Evolutionary conservation across 208 protist species (phyloP), one percentile per base, ranked within the genome.

Genomic region (Trypanosoma grayi): DNA sequence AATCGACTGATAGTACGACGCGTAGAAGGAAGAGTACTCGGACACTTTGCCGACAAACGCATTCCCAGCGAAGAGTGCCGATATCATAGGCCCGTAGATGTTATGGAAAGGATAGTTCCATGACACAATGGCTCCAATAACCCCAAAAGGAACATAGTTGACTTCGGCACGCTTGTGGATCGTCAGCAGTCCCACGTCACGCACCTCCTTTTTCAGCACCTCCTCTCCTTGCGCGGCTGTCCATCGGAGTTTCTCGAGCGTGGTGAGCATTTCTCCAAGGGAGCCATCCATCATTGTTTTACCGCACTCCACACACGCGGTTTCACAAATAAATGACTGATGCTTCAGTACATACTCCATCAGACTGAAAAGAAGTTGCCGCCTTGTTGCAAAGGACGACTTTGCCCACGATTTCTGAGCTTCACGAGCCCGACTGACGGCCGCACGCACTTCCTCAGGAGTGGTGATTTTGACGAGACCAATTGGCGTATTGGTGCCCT

Each of bases 91-190:
- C 22, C 86, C 88, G 65, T 89, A 92, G 60, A 97, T 90, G 80
- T 97, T 98, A 73, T 98, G 95, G 65, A 98, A 96, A 13, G 97
- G 95, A 75, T 98, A 98, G 77, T 98, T 98, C 88, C 87, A 97
- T 53, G 91, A 92, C 27, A 96, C 86, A 60, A 97, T 96, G 33
- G 86, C 90, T 50, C 89, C 92, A 66, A 97, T 86, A 60, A 97
- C 92, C 37, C 90, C 90, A 60, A 95, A 89, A 14, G 92, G 92
- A 13, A 91, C 75, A 70, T 94, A 95, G 56, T 77, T 79, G 41
- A 97, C 82, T 55, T 72, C 53, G 37, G 88, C 86, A 27, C 82
- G 78, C 75, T 97, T 97, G 77, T 93, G 83, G 57, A 97, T 83
- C 18, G 85, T 93, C 70, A 94, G 83, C 44, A 94, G 74, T 39